phyloP scores from a whole-genome alignment of 768 basidiomycete genomes.

The Tremella fuciformis region DNA sequence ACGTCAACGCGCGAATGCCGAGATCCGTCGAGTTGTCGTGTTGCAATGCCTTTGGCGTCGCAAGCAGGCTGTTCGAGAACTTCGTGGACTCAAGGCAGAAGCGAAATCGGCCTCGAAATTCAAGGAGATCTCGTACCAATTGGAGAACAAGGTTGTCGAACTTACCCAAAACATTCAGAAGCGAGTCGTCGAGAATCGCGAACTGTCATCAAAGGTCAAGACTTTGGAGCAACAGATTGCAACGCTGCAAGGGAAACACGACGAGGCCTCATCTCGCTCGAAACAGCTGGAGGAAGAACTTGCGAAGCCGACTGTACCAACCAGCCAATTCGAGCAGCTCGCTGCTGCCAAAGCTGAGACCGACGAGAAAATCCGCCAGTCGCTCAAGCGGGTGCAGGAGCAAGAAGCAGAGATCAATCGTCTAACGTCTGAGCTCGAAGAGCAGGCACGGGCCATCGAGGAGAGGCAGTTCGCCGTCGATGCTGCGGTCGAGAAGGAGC shows the following conservation, averaged over 20 bases:
- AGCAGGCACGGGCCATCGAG: conserved; percentile 73
- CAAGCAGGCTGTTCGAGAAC: conserved; percentile 76
- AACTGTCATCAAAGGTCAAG: conserved; percentile 68
- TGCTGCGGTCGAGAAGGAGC: conserved; percentile 58
- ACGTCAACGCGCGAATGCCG: conserved; percentile 30
- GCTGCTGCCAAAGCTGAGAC: conserved; percentile 71
- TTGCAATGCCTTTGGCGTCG: conserved; percentile 91
- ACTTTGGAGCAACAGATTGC: conserved; percentile 81
- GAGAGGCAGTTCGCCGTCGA: conserved; percentile 66
- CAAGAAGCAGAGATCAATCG: conserved; percentile 81
- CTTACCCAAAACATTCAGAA: conserved; percentile 90
- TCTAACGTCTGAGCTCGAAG: conserved; percentile 71
- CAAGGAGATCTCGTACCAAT: conserved; percentile 92
- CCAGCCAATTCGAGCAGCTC: conserved; percentile 69
- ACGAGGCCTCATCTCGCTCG: conserved; percentile 73
- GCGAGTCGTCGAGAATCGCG: conserved; percentile 86
- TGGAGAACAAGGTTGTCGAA: conserved; percentile 99
- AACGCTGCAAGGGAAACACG: conserved; percentile 79
- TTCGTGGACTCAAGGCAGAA: conserved; percentile 78
- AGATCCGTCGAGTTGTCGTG: conserved; percentile 67
- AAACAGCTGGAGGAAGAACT: conserved; percentile 71
- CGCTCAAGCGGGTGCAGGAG: conserved; percentile 67
- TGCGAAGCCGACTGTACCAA: conserved; percentile 67
- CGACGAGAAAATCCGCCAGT: conserved; percentile 76
- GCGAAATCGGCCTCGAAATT: conserved; percentile 96